Evolutionary conservation across 1,284 basidiomycete genomes (phyloP).

Genomic region (Ustilago crameri): DNA sequence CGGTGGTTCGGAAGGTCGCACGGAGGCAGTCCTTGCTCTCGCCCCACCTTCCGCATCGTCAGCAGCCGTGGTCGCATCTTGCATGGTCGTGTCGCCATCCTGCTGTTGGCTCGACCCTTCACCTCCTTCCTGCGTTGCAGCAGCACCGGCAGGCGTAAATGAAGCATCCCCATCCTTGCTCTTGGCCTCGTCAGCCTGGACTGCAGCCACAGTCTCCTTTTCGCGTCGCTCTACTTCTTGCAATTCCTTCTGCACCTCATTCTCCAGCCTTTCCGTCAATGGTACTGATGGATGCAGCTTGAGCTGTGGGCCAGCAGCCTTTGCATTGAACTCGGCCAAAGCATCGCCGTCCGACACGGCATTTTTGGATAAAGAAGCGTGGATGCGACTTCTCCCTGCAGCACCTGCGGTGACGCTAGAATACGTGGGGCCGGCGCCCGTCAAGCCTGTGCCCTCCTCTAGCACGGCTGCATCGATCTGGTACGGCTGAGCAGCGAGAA

Average conservation of each 20-base stretch:
- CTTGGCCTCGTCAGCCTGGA: slow-evolving; percentile 41
- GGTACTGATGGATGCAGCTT: slow-evolving; percentile 64
- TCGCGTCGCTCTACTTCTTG: slow-evolving; percentile 50
- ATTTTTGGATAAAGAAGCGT: slow-evolving; percentile 41
- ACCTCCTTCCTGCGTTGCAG: slow-evolving; percentile 3
- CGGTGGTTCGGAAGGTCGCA: slow-evolving; percentile 34
- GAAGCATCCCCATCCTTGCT: slow-evolving; percentile 30
- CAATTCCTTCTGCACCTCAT: slow-evolving; percentile 61
- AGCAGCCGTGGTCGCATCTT: slow-evolving; percentile 19
- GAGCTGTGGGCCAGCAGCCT: slow-evolving; percentile 62
- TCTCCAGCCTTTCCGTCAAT: slow-evolving; percentile 59
- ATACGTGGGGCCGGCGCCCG: slow-evolving; percentile 59
- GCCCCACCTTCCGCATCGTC: slow-evolving; percentile 14
- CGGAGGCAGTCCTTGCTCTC: slow-evolving; percentile 27
- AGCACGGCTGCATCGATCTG: slow-evolving; percentile 60
- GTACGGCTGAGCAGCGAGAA: slow-evolving; percentile 58
- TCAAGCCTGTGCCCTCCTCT: slow-evolving; percentile 66
- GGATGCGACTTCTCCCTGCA: slow-evolving; percentile 34
- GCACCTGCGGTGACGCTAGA: slow-evolving; percentile 28
- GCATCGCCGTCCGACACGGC: slow-evolving; percentile 61
- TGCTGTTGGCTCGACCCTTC: slow-evolving; percentile 19
- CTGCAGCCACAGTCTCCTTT: slow-evolving; percentile 34
- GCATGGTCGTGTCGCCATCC: slow-evolving; percentile 45
- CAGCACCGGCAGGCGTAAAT: slow-evolving; percentile 1
- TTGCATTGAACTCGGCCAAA: slow-evolving; percentile 63